These are phyloP conservation scores for Colletotrichum simmondsii DNA, from an alignment of 2,329 filamentous ascomycete genomes.

Conservation along the genomic window DNA sequence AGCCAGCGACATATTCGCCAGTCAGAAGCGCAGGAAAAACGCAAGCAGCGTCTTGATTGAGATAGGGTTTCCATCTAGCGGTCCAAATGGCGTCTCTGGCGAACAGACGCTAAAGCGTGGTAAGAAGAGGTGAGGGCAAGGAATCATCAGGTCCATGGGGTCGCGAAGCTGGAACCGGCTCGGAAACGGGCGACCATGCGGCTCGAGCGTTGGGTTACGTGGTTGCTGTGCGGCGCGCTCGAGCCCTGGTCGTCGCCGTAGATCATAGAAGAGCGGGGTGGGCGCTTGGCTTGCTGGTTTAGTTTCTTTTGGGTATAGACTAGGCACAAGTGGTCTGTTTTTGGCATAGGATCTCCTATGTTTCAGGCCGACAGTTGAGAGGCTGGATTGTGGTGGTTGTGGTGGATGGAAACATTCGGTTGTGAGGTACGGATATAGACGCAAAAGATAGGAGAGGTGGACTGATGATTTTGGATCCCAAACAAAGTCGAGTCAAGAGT, in stretches of 20 bases:
- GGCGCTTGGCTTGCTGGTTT: not conserved
- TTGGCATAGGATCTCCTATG: constrained; percentile 14
- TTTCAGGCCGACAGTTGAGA: constrained; percentile 18
- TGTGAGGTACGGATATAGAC: not conserved
- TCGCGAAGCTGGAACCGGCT: not conserved
- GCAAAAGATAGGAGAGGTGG: not conserved
- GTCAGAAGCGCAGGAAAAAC: not conserved
- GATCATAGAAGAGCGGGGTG: not conserved
- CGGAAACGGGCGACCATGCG: constrained; percentile 9
- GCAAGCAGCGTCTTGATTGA: constrained; percentile 8
- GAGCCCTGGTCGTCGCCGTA: not conserved
- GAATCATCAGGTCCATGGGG: not conserved
- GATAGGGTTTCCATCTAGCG: constrained; percentile 21
- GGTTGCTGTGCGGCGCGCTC: constrained; percentile 26
- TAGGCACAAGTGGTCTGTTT: constrained; percentile 22
- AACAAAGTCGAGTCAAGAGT: not conserved
- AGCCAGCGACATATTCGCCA: not conserved
- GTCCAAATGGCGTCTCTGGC: constrained; percentile 14
- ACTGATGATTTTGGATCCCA: not conserved
- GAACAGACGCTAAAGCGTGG: constrained; percentile 31
- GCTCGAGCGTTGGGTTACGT: constrained; percentile 29
- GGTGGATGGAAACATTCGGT: not conserved
- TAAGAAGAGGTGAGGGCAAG: not conserved
- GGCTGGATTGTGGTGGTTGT: not conserved
- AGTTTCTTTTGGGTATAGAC: constrained; percentile 7